Evolutionary conservation across 768 basidiomycete genomes (phyloP).

Genomic region (Mycena galericulata): DNA sequence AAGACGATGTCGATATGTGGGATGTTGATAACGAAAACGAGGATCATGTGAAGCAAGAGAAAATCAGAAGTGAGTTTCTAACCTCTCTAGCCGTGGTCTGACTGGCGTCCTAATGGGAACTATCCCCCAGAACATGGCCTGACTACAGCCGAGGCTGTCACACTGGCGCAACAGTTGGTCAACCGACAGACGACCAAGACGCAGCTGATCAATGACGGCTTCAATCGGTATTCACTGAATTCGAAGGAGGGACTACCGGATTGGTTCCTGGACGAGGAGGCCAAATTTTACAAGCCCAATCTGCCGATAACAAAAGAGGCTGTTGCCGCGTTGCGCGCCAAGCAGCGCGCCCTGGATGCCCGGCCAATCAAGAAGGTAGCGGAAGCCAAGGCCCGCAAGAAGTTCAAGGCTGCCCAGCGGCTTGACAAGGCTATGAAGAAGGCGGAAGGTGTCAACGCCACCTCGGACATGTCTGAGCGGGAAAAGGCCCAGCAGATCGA

Average conservation of each 20-base stretch:
- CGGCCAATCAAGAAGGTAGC: constrained; percentile 99
- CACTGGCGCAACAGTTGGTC: constrained; percentile 90
- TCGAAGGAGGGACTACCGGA: constrained; percentile 91
- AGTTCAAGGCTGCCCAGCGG: constrained; percentile 85
- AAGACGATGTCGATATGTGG: constrained; percentile 79
- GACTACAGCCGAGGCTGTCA: constrained; percentile 89
- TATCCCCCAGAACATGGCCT: constrained; percentile 78
- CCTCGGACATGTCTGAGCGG: constrained; percentile 90
- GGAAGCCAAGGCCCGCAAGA: constrained; percentile 98
- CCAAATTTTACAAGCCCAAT: constrained; percentile 92
- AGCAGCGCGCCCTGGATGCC: constrained; percentile 94
- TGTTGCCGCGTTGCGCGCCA: constrained; percentile 83
- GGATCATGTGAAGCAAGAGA: constrained; percentile 73
- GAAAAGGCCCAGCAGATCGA: constrained; percentile 96
- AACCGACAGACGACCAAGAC: constrained; percentile 92
- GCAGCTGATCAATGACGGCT: constrained; percentile 93
- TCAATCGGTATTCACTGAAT: constrained; percentile 93
- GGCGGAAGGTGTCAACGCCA: constrained; percentile 92
- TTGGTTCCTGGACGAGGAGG: constrained; percentile 98
- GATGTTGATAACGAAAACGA: constrained; percentile 83
- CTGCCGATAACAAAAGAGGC: constrained; percentile 98
- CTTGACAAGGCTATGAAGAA: constrained; percentile 96
- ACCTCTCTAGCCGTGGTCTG: not conserved
- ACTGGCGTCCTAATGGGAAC: constrained; percentile 17
- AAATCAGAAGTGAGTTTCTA: constrained; percentile 70